Base-by-base conservation (phyloP, 306 rosid genomes). In the Dalbergia cultrata region DNA sequence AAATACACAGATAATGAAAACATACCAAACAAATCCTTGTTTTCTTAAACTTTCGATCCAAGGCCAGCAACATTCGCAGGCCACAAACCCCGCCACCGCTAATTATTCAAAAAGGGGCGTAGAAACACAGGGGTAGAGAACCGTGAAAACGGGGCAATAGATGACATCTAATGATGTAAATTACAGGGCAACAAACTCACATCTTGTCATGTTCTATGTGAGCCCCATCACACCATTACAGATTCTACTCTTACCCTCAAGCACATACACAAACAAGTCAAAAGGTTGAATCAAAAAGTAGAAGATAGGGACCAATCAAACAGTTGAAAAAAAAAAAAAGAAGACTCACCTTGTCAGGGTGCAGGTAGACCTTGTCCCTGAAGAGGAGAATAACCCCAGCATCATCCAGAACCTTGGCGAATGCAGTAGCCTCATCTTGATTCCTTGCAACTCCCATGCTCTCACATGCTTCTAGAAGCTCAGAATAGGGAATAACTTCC, bases 321-420 rank as follows among this genome's bases (percentile, higher is more conserved):
- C 5, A 68, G 47, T 34, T 3, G 70, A n/a, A 50, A 14, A 6
- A n/a, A 13, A 50, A 13, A 0, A 16, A n/a, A 54, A 16, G 7
- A 54, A 13, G 2, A 41, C 82, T 18, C 26, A 93, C 99, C 97
- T 92, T 90, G 19, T 89, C 89, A 78, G 99, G 99, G 80, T 96
- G 94, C 64, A 96, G 94, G 67, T 90, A 92, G 61, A 96, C 99
- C 92, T 93, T 96, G 63, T 96, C 92, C 33, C 97, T 82, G 82
- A 92, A 96, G 35, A 96, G 93, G 63, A 93, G 91, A 53, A 96
- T 75, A 67, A 92, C 94, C 7, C 98, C 97, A 76, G 99, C 98
- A 18, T 96, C 99, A 72, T 96, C 99, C 9, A 96, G 90, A 56
- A 92, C 87, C 49, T 84, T 82, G 56, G 94, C 97, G 44, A 88